These are phyloP conservation scores for Pythium coloratum DNA, from an alignment of 352 stramenopile species.

Conservation along the genomic window DNA sequence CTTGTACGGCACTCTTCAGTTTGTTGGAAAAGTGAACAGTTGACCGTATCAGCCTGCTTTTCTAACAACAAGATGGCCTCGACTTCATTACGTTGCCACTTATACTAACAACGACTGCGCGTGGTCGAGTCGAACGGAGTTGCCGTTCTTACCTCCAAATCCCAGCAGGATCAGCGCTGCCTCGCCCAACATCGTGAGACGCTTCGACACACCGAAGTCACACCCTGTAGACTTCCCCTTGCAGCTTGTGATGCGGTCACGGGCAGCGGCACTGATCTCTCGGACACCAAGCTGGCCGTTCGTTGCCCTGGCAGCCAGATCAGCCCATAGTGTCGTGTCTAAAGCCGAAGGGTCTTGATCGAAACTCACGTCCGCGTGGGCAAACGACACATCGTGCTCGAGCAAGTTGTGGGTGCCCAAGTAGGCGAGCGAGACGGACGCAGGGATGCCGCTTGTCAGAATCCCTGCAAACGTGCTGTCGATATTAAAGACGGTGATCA, in stretches of 20 bases:
- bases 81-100: too few species aligned
- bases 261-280: slow-evolving; percentile 10
- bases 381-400: slow-evolving; percentile 39
- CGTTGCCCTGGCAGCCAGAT: not conserved
- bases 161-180: slow-evolving; percentile 30
- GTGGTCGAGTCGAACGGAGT: slow-evolving; percentile 22
- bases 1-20: too few species aligned
- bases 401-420: slow-evolving; percentile 40
- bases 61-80: too few species aligned
- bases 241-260: slow-evolving; percentile 10
- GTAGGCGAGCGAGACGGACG: slow-evolving; percentile 37
- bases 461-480: slow-evolving; percentile 33
- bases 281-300: not conserved
- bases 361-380: slow-evolving; percentile 37
- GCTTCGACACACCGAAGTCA: slow-evolving; percentile 14
- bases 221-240: slow-evolving; percentile 15
- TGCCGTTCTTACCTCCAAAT: slow-evolving; percentile 26
- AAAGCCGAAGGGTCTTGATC: slow-evolving; percentile 33
- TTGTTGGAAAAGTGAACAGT: too few species aligned
- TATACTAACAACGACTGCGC: slow-evolving; percentile 29
- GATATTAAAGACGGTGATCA: slow-evolving; percentile 50
- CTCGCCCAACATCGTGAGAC: slow-evolving; percentile 29
- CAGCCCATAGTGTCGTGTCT: slow-evolving; percentile 33
- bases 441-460: slow-evolving; percentile 29
- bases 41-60: too few species aligned